A percentile compares a stretch with the other conserved stretches of the same genome.
Evolutionary conservation across 441 rosid genomes (phyloP).

Genomic region (Kokia cookei): DNA sequence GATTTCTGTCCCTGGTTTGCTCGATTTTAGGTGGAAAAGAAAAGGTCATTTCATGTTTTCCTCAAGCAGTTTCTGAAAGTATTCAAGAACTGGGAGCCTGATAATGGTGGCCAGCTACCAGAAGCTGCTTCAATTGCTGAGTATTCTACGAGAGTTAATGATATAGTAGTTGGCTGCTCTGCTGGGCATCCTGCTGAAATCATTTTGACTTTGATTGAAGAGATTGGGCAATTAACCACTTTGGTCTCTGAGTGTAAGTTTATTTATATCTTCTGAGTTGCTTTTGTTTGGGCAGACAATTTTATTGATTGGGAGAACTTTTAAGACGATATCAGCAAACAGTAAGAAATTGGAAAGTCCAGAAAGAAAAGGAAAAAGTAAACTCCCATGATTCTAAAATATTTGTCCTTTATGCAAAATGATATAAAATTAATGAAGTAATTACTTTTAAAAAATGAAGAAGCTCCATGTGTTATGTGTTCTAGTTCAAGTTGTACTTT

Average conservation of each 20-base stretch:
- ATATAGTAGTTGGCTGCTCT: conserved; percentile 48
- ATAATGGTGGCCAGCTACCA: conserved; percentile 31
- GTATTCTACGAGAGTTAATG: conserved; percentile 19
- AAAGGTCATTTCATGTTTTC: conserved; percentile 49
- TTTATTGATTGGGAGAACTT: conserved; percentile 2
- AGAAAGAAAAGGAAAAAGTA: neutral
- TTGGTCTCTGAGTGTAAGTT: conserved; percentile 54
- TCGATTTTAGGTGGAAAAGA: conserved; percentile 54
- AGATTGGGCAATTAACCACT: conserved; percentile 39
- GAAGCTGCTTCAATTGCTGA: conserved; percentile 39
- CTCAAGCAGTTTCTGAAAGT: conserved; percentile 55
- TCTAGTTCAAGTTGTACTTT: neutral
- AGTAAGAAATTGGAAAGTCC: neutral
- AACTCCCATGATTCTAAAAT: neutral
- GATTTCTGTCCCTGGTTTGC: neutral
- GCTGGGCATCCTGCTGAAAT: conserved; percentile 69
- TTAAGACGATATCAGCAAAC: neutral
- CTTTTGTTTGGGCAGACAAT: conserved; percentile 1
- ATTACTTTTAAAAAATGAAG: neutral
- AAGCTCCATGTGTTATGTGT: neutral
- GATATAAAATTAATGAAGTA: neutral
- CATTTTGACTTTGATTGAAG: conserved; percentile 47
- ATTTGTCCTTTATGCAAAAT: neutral
- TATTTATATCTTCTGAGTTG: conserved; percentile 4
- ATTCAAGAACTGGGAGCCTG: conserved; percentile 66